These are phyloP conservation scores for Amyloporia xantha DNA, from an alignment of 768 basidiomycete genomes.

Conservation along the genomic window DNA sequence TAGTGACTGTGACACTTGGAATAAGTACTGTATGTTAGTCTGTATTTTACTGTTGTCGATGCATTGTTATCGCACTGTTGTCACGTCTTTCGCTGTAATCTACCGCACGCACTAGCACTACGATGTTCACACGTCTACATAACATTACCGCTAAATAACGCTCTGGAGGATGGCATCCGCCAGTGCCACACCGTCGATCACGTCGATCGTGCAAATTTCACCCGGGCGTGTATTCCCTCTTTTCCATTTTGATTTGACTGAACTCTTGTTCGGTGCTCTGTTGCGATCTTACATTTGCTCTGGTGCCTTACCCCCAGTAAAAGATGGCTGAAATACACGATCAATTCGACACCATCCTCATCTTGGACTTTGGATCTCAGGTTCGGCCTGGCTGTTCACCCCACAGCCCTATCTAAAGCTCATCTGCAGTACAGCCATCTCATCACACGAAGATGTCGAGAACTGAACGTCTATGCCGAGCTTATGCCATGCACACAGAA, in stretches of 20 bases:
- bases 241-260: too few species aligned
- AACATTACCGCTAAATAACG: too few species aligned
- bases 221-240: too few species aligned
- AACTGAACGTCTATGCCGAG: slow-evolving; percentile 96
- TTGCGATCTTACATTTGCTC: not conserved
- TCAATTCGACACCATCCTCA: slow-evolving; percentile 92
- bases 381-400: slow-evolving; percentile 33
- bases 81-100: not conserved
- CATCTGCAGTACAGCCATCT: slow-evolving; percentile 84
- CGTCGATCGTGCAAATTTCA: too few species aligned
- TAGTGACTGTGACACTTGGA: not conserved
- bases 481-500: slow-evolving; percentile 94
- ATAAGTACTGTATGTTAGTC: slow-evolving; percentile 2
- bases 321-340: slow-evolving; percentile 85
- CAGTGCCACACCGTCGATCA: too few species aligned
- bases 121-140: not conserved
- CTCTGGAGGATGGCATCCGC: too few species aligned
- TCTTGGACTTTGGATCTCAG: slow-evolving; percentile 96
- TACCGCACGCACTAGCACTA: not conserved
- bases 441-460: slow-evolving; percentile 95
- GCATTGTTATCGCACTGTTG: slow-evolving; percentile 6
- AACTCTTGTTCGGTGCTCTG: too few species aligned
- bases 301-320: not conserved
- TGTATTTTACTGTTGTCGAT: not conserved
- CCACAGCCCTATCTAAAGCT: slow-evolving; percentile 8